Evolutionary conservation across 1,139 yeast species (phyloP), one percentile per base, ranked within the genome.

Genomic region (Geotrichum histeridarum): DNA sequence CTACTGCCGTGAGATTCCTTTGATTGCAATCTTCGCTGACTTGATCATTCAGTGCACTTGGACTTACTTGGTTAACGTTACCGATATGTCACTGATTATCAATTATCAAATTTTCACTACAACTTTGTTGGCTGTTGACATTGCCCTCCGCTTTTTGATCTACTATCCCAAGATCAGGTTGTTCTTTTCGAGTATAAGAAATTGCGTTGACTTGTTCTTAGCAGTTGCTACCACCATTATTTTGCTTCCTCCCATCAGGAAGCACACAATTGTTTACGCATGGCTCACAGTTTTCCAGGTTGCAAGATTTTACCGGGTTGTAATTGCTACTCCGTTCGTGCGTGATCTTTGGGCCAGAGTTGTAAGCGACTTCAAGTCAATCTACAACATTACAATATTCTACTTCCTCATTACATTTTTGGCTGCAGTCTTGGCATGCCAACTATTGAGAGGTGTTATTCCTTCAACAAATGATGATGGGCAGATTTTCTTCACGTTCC

Each of bases 241-340:
- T 12, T 73, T 83, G 4, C 63, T 81, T 4, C 82, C 83, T 0
- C 78, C 80, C 0, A 71, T 85, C 1, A 77, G 77, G 53, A 58
- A 68, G 0, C 65, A 66, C 1, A 61, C 81, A 41, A 86, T 79
- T 39, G 77, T 77, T 0, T 91, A 87, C 64, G 79, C 82, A 42
- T 93, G 98, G 98, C 69, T 91, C 18, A 77, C 94, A 0, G 71
- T 83, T 1, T 87, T 93, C 64, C 95, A 86, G 61, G 73, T 90
- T 30, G 70, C 80, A 59, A 74, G 98, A 53, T 80, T 86, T 62
- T 93, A 93, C 67, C 74, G 98, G 56, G 79, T 86, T 12, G 85
- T 88, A 1, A 69, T 81, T 48, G 72, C 79, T 0, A 70, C 85
- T 5, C 72, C 74, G 3, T 79, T 81, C 53, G 80, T 90, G 0